phyloP scores from a whole-genome alignment of 169 alveolate genomes.

The Plasmodium ovale region DNA sequence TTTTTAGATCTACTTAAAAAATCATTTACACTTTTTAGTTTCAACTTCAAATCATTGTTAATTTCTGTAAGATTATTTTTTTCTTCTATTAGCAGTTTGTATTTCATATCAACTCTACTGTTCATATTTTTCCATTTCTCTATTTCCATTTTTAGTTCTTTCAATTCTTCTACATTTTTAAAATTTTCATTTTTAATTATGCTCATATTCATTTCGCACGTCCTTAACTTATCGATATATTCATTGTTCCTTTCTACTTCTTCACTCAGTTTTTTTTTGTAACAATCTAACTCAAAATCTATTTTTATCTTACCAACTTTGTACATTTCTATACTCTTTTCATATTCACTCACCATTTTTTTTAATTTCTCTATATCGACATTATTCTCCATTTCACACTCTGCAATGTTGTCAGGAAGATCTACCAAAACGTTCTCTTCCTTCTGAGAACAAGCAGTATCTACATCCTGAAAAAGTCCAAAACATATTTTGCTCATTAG shows the following conservation, averaged over 20 bases:
- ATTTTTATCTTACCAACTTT: conserved; percentile 5
- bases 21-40: conserved; percentile 12
- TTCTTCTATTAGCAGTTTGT: conserved; percentile 39
- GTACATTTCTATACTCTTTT: not conserved
- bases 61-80: conserved; percentile 6
- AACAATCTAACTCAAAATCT: conserved; percentile 15
- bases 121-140: conserved; percentile 11
- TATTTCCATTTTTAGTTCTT: conserved; percentile 27
- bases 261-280: conserved; percentile 33
- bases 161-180: conserved; percentile 25
- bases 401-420: too few species aligned
- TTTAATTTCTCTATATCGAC: conserved; percentile 13
- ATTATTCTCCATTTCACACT: not conserved
- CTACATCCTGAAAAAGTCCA: too few species aligned
- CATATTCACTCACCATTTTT: not conserved
- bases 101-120: conserved; percentile 5
- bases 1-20: not conserved
- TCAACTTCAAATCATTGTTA: conserved; percentile 16
- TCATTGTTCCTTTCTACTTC: conserved; percentile 45
- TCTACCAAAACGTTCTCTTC: too few species aligned
- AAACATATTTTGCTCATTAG: too few species aligned
- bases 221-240: conserved; percentile 17
- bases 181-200: conserved; percentile 27
- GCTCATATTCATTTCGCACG: conserved; percentile 9
- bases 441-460: too few species aligned